Percentiles rank a stretch among this genome's conserved stretches.
Conservation (phyloP, 495 filamentous ascomycete genomes). For the Penicillium verhagenii region DNA sequence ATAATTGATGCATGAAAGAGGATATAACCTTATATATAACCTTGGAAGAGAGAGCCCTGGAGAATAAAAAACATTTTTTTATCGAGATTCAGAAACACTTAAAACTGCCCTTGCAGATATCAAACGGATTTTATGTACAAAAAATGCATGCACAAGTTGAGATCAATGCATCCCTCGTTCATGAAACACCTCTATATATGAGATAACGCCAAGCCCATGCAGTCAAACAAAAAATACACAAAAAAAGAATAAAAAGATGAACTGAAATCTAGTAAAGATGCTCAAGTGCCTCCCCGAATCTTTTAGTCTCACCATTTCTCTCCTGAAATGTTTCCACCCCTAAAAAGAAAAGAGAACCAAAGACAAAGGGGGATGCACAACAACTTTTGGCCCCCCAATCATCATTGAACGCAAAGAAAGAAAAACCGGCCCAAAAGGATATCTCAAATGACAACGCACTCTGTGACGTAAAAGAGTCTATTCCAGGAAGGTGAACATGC, state of each 20-base stretch:
- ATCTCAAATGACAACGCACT: slow-evolving; percentile 29
- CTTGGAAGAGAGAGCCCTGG: too few species aligned
- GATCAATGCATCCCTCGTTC: slow-evolving; percentile 8
- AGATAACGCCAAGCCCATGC: slow-evolving; percentile 20
- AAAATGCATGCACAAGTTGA: slow-evolving; percentile 3
- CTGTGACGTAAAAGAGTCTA: slow-evolving; percentile 22
- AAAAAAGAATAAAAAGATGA: too few species aligned
- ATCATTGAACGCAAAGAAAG: background rate
- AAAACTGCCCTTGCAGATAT: slow-evolving; percentile 7
- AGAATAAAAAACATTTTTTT: too few species aligned
- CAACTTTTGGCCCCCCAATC: background rate
- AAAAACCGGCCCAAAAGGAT: slow-evolving; percentile 20
- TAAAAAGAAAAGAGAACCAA: background rate
- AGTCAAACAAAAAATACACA: slow-evolving; percentile 9
- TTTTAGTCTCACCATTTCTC: background rate
- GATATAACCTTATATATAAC: too few species aligned
- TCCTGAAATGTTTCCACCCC: too few species aligned
- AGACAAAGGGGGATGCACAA: background rate
- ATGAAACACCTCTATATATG: slow-evolving; percentile 14
- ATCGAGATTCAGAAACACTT: background rate
- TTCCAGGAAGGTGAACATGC: slow-evolving; percentile 70
- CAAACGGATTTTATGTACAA: slow-evolving; percentile 1
- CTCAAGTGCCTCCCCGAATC: background rate
- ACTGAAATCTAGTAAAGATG: too few species aligned
- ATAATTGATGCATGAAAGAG: slow-evolving; percentile 8